A percentile compares a stretch with the other conserved stretches of the same genome.
Evolutionary conservation across 768 basidiomycete genomes (phyloP).

Genomic region (Kwoniella sp.): DNA sequence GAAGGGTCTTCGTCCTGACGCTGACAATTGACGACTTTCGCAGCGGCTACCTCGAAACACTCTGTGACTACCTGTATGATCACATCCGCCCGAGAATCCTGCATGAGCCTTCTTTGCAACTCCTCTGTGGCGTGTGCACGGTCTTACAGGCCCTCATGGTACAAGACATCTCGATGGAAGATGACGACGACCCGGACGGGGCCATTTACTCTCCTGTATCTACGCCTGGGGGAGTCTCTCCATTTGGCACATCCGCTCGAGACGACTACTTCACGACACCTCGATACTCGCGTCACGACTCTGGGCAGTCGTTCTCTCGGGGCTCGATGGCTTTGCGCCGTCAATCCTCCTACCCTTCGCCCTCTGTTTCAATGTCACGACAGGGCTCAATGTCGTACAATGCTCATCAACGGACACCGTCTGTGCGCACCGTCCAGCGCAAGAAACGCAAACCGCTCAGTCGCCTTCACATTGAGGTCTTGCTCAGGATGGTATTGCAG

Average conservation of each 20-base stretch:
- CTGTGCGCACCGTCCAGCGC: neutral
- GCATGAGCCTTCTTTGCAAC: constrained; percentile 80
- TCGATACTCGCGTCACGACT: constrained; percentile 1
- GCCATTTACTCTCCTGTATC: constrained; percentile 8
- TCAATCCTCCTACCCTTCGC: constrained; percentile 12
- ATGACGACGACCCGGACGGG: constrained; percentile 23
- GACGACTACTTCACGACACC: constrained; percentile 22
- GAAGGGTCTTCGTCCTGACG: neutral
- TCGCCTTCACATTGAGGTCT: constrained; percentile 69
- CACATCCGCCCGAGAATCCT: constrained; percentile 91
- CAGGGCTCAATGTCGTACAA: constrained; percentile 1
- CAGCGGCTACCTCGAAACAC: constrained; percentile 81
- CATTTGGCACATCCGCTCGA: neutral
- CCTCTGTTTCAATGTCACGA: constrained; percentile 1
- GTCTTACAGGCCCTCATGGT: constrained; percentile 96
- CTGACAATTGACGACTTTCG: neutral
- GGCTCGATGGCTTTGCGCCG: constrained; percentile 7
- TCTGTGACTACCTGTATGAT: constrained; percentile 93
- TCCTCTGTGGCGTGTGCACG: constrained; percentile 90
- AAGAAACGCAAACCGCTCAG: constrained; percentile 50
- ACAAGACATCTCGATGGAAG: constrained; percentile 59
- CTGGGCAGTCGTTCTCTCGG: constrained; percentile 4
- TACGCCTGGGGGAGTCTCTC: constrained; percentile 9
- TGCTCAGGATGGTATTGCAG: constrained; percentile 85
- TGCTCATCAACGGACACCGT: neutral